These are phyloP conservation scores for Psilocybe azurescens DNA, from an alignment of 768 basidiomycete genomes.

Conservation along the genomic window DNA sequence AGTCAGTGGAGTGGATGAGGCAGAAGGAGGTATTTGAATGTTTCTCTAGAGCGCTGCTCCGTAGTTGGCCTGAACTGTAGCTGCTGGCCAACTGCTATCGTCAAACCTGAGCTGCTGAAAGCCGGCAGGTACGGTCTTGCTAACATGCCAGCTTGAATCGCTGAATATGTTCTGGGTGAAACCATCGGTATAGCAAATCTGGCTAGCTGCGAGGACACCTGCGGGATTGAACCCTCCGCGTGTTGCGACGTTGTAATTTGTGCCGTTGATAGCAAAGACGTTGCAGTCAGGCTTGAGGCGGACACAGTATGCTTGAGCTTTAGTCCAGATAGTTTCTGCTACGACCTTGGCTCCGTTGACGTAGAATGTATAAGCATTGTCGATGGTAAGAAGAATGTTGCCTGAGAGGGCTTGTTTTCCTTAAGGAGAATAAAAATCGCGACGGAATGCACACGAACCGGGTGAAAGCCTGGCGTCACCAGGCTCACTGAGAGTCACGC, in stretches of 20 bases:
- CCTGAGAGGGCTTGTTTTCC: constrained; percentile 31
- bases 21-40: no score
- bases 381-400: constrained; percentile 31
- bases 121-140: constrained; percentile 25
- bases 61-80: constrained; percentile 25
- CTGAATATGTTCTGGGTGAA: constrained; percentile 32
- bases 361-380: constrained; percentile 35
- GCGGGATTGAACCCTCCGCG: constrained; percentile 15
- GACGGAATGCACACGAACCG: constrained; percentile 24
- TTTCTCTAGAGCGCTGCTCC: constrained; percentile 3
- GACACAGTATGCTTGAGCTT: constrained; percentile 33
- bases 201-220: constrained; percentile 32
- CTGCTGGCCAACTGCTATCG: constrained; percentile 32
- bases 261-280: constrained; percentile 34
- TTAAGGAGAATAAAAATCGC: constrained; percentile 24
- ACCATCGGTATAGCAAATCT: constrained; percentile 34
- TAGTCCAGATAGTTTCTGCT: constrained; percentile 20
- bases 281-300: constrained; percentile 30
- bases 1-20: neutral
- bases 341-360: constrained; percentile 34
- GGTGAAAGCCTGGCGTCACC: no score
- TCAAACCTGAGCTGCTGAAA: constrained; percentile 34
- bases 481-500: no score
- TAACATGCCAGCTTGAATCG: constrained; percentile 34
- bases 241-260: constrained; percentile 4